These are phyloP conservation scores for Ramalina peruviana DNA, from an alignment of 495 filamentous ascomycete genomes.

Conservation along the genomic window DNA sequence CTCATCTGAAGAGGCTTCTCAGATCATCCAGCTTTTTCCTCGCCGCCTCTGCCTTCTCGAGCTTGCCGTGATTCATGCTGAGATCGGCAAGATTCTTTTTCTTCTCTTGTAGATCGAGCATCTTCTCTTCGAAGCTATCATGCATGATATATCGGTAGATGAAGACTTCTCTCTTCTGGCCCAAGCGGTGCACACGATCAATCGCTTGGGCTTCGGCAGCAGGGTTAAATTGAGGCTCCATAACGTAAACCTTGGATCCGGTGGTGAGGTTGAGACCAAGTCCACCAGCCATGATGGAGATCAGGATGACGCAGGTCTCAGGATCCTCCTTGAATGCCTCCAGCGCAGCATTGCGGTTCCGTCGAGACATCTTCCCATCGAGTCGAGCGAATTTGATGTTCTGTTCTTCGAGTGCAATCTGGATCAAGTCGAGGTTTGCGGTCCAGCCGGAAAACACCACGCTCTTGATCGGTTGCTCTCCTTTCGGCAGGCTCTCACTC, in stretches of 20 bases:
- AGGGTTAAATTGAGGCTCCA: conserved; percentile 97
- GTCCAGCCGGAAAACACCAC: conserved; percentile 95
- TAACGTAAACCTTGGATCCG: conserved; percentile 78
- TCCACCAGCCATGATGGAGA: conserved; percentile 85
- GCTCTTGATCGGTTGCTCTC: conserved; percentile 62
- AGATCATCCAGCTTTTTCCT: conserved; percentile 68
- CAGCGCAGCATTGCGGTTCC: conserved; percentile 55
- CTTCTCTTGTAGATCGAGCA: conserved; percentile 75
- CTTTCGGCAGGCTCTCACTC: conserved; percentile 40
- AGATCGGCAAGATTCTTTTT: conserved; percentile 80
- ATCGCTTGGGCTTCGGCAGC: conserved; percentile 88
- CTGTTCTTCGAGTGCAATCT: conserved; percentile 60
- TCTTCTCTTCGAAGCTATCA: conserved; percentile 85
- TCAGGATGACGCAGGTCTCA: conserved; percentile 62
- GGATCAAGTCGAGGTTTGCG: conserved; percentile 81
- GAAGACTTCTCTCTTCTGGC: conserved; percentile 70
- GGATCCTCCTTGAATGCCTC: conserved; percentile 61
- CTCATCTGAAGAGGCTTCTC: conserved; percentile 49
- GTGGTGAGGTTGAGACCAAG: conserved; percentile 82
- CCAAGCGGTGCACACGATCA: conserved; percentile 85
- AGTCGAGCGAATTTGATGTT: conserved; percentile 62
- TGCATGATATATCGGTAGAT: conserved; percentile 81
- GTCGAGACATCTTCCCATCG: conserved; percentile 73
- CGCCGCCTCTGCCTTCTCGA: conserved; percentile 60
- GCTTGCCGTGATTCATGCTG: conserved; percentile 58